These are phyloP conservation scores for Lipomyces mesembrius DNA, from an alignment of 805 yeast species.

Conservation along the genomic window DNA sequence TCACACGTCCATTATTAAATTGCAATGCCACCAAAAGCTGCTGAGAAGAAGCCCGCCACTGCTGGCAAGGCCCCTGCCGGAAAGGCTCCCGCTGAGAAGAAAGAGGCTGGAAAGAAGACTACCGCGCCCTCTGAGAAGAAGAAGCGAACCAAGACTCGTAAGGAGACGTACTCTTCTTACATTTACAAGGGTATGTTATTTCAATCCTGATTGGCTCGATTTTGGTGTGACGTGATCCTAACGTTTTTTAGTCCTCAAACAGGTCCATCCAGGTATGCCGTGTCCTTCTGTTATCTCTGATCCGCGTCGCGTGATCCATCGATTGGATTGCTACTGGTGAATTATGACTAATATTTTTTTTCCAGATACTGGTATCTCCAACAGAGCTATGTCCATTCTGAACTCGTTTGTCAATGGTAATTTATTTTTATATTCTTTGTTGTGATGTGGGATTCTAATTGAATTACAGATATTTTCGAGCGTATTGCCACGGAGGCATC, in stretches of 20 bases:
- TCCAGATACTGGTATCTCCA: constrained; percentile 90
- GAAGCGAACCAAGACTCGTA: constrained; percentile 94
- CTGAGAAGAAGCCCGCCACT: constrained; percentile 63
- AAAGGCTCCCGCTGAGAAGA: constrained; percentile 96
- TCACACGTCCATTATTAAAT: constrained; percentile 10
- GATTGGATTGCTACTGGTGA: neutral
- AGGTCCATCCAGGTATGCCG: constrained; percentile 82
- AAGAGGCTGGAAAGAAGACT: constrained; percentile 87
- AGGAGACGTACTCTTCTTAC: constrained; percentile 97
- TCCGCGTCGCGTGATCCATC: constrained; percentile 17
- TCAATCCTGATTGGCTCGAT: neutral
- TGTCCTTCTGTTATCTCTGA: constrained; percentile 5
- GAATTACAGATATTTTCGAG: constrained; percentile 71
- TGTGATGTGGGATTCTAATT: neutral
- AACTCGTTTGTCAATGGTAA: constrained; percentile 90
- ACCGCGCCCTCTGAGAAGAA: constrained; percentile 76
- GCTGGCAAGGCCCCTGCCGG: constrained; percentile 72
- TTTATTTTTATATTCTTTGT: neutral
- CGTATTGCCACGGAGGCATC: constrained; percentile 98
- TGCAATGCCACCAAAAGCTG: constrained; percentile 54
- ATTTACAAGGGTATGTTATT: constrained; percentile 71
- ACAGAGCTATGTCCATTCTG: constrained; percentile 98
- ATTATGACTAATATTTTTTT: neutral
- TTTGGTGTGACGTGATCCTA: constrained; percentile 5
- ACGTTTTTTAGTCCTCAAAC: constrained; percentile 70